Percentiles rank a stretch among this genome's conserved stretches.
These are phyloP conservation scores for Trypanosoma brucei DNA, from an alignment of 208 protist species.

Conservation along the genomic window DNA sequence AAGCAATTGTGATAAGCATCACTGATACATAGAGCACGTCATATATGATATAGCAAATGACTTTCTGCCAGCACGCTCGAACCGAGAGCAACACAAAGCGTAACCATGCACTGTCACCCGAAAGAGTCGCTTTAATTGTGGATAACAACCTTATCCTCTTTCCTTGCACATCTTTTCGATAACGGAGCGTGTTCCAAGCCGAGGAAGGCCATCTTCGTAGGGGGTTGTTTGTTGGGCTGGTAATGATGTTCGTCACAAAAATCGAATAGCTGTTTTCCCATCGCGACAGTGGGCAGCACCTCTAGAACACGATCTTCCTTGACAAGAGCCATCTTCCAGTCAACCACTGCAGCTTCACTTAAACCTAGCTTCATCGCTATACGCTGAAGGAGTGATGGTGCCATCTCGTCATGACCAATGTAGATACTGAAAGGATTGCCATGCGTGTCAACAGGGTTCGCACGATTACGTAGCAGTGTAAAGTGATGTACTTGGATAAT, in stretches of 20 bases:
- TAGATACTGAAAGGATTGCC: conserved; percentile 85
- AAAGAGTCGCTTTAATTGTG: conserved; percentile 39
- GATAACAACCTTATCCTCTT: conserved; percentile 76
- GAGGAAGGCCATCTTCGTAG: conserved; percentile 71
- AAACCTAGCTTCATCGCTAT: conserved; percentile 74
- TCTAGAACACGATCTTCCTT: conserved; percentile 60
- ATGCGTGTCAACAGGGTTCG: conserved; percentile 70
- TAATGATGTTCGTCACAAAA: conserved; percentile 54
- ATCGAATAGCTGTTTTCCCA: conserved; percentile 54
- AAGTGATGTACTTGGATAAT: conserved; percentile 82
- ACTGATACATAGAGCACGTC: too few relatives aligned
- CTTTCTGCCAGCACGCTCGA: too few relatives aligned
- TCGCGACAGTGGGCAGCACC: conserved; percentile 43
- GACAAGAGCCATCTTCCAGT: conserved; percentile 86
- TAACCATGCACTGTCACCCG: neutral
- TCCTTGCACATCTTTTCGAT: conserved; percentile 38
- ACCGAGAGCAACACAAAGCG: neutral
- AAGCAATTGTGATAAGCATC: too few relatives aligned
- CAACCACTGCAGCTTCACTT: conserved; percentile 56
- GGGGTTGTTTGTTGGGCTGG: conserved; percentile 56
- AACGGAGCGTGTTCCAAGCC: conserved; percentile 78
- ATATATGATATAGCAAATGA: too few relatives aligned
- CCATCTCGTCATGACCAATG: conserved; percentile 49
- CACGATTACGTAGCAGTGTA: conserved; percentile 53
- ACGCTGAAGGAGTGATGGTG: conserved; percentile 46